Percentiles rank a stretch among this genome's conserved stretches.
phyloP scores from a whole-genome alignment of 371 early-diverging fungal genomes.

The Sporodiniella umbellata region DNA sequence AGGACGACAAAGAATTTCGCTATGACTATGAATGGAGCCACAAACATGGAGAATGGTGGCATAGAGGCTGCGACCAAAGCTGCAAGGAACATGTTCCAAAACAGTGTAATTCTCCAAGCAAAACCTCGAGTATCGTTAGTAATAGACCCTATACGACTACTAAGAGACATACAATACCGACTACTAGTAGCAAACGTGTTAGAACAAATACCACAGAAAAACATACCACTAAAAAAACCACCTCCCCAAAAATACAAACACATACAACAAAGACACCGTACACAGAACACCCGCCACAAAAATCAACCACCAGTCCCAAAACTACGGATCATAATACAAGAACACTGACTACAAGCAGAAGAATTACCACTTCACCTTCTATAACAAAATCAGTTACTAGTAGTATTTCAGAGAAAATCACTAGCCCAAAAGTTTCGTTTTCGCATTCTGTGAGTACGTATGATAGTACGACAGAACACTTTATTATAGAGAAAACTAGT shows the following conservation, averaged over 20 bases:
- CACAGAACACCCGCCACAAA: no score
- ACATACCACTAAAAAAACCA: not conserved
- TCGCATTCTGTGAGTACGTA: no score
- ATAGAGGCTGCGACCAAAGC: not conserved
- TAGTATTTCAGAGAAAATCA: no score
- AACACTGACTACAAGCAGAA: no score
- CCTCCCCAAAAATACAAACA: not conserved
- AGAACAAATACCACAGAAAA: not conserved
- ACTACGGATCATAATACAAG: no score
- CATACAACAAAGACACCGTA: not conserved
- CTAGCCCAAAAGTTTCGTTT: slow-evolving; percentile 1
- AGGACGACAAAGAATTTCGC: not conserved
- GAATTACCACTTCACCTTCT: no score
- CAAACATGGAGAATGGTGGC: not conserved
- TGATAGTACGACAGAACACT: no score
- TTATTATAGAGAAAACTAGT: no score
- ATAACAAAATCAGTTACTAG: no score
- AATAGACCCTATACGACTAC: not conserved
- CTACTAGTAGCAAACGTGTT: not conserved
- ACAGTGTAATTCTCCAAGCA: not conserved
- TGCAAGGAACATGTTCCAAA: not conserved
- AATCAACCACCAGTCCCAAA: no score
- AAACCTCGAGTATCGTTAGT: not conserved
- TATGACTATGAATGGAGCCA: not conserved
- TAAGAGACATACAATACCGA: not conserved